These are phyloP conservation scores for Sporobolomyces roseus DNA, from an alignment of 768 basidiomycete species.

Conservation along the genomic window DNA sequence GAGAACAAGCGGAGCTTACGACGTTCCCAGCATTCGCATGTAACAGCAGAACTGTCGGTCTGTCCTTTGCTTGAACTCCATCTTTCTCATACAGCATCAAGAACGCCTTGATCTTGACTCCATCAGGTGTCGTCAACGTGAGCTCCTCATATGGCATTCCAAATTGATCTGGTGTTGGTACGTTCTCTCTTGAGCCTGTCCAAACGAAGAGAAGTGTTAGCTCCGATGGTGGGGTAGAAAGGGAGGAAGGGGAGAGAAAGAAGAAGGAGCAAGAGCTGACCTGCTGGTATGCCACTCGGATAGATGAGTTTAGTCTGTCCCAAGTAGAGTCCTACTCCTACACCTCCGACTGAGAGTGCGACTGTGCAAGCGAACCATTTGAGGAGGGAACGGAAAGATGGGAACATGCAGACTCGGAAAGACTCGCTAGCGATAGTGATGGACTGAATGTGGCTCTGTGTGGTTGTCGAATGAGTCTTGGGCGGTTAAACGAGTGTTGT, in stretches of 20 bases:
- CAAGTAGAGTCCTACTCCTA: constrained; percentile 66
- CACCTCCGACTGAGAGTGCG: not conserved
- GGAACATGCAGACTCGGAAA: not conserved
- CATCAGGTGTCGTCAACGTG: constrained; percentile 67
- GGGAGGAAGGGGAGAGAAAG: not conserved
- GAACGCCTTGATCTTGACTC: constrained; percentile 68
- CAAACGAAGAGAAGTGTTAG: not conserved
- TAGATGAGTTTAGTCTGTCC: constrained; percentile 88
- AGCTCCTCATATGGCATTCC: constrained; percentile 73
- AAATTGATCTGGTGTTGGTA: constrained; percentile 65
- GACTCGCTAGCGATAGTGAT: no score
- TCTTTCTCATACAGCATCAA: constrained; percentile 62
- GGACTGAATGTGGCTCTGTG: no score
- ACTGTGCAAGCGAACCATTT: constrained; percentile 7
- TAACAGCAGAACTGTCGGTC: constrained; percentile 88
- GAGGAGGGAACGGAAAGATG: not conserved
- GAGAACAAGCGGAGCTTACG: constrained; percentile 42
- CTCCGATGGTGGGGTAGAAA: not conserved
- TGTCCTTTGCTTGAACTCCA: constrained; percentile 50
- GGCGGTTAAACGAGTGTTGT: no score
- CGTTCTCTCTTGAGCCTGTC: constrained; percentile 73
- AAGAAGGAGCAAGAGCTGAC: not conserved
- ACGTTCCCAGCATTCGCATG: constrained; percentile 62
- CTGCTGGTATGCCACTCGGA: constrained; percentile 59
- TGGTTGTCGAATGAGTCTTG: no score